A percentile compares a stretch with the other conserved stretches of the same genome.
Evolutionary conservation across 2,329 filamentous ascomycete genomes (phyloP).

Genomic region (Ceratocystis alfenasii): DNA sequence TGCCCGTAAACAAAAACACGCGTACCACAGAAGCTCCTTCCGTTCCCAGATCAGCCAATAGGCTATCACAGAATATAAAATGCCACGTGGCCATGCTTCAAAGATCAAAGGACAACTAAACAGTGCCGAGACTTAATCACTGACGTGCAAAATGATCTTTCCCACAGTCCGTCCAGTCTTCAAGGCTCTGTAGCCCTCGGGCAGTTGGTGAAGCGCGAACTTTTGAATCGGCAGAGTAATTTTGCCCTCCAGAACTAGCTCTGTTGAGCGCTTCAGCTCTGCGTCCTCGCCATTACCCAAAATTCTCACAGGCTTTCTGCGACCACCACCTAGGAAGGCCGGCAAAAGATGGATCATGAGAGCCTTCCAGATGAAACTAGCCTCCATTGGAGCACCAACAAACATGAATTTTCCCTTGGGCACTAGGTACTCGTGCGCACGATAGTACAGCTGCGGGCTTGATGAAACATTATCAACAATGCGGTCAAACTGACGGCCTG

Average conservation of each 20-base stretch:
- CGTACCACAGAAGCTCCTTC: neutral
- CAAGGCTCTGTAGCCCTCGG: conserved; percentile 45
- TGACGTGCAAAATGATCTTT: conserved; percentile 43
- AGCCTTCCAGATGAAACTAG: conserved; percentile 25
- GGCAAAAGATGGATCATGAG: conserved; percentile 27
- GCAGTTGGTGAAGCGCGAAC: conserved; percentile 45
- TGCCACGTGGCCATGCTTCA: neutral
- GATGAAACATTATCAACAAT: conserved; percentile 50
- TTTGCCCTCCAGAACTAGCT: conserved; percentile 47
- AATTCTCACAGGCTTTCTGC: conserved; percentile 34
- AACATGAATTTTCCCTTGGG: conserved; percentile 39
- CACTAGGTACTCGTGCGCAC: conserved; percentile 39
- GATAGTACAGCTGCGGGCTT: conserved; percentile 41
- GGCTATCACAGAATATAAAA: neutral
- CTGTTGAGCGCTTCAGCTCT: conserved; percentile 39
- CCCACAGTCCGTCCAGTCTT: conserved; percentile 48
- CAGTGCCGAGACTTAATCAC: conserved; percentile 14
- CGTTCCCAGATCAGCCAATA: neutral
- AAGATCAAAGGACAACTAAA: neutral
- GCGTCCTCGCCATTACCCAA: conserved; percentile 33
- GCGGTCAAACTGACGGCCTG: conserved; percentile 33
- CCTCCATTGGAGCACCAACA: conserved; percentile 34
- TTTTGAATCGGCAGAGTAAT: conserved; percentile 44
- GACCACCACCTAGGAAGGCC: conserved; percentile 32
- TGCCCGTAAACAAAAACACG: neutral